A percentile compares a stretch with the other conserved stretches of the same genome.
phyloP scores from a whole-genome alignment of 208 protist species.

The Leishmania martiniquensis region DNA sequence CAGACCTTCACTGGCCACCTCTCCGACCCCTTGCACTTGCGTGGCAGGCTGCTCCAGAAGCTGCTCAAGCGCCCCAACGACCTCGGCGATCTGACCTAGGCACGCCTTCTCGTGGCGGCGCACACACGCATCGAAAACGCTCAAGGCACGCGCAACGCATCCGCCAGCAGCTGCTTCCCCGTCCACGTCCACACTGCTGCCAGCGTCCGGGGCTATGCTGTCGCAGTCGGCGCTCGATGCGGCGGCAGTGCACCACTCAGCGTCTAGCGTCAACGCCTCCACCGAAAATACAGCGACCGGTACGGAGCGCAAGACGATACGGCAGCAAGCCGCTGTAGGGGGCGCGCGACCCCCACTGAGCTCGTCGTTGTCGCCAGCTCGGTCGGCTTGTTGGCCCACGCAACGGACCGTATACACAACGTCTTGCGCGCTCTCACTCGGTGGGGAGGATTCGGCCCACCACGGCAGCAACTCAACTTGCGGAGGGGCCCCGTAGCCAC shows the following conservation, averaged over 20 bases:
- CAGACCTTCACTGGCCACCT: background rate
- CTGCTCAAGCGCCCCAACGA: background rate
- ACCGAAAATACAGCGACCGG: slow-evolving; percentile 13
- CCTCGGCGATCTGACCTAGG: slow-evolving; percentile 4
- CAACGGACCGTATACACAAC: slow-evolving; percentile 5
- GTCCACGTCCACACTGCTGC: background rate
- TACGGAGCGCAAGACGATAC: slow-evolving; percentile 14
- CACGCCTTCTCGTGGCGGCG: slow-evolving; percentile 10
- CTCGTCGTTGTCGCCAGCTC: background rate
- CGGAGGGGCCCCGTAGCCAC: background rate
- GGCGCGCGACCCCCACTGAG: background rate
- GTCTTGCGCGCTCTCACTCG: background rate
- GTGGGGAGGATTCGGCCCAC: background rate
- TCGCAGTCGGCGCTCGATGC: background rate
- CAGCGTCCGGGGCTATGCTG: too few relatives aligned
- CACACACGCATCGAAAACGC: slow-evolving; percentile 9
- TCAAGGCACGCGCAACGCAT: slow-evolving; percentile 11
- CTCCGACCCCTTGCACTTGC: background rate
- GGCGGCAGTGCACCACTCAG: background rate
- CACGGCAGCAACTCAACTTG: slow-evolving; percentile 9
- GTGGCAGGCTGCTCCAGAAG: background rate
- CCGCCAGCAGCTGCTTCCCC: background rate
- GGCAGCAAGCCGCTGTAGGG: background rate
- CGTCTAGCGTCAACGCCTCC: slow-evolving; percentile 11
- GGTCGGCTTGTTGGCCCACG: background rate